A percentile compares a stretch with the other conserved stretches of the same genome.
Conservation (phyloP, 306 rosid species). For the Dalbergia cochinchinensis region DNA sequence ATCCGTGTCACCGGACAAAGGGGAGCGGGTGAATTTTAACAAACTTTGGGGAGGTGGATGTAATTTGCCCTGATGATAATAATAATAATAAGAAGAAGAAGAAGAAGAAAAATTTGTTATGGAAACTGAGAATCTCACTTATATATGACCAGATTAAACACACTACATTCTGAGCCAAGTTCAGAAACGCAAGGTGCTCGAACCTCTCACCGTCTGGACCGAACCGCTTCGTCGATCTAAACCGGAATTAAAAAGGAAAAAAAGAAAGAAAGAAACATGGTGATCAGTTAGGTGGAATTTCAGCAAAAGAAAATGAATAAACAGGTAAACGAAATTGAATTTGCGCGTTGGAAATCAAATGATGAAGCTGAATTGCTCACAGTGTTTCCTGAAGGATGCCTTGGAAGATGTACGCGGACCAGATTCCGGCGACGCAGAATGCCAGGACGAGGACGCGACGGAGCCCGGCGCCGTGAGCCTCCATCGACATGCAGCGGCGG, state of each 20-base stretch:
- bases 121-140: slow-evolving; percentile 62
- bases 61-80: too few relatives aligned
- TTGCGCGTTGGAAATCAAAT: not conserved
- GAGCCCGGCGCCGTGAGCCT: slow-evolving; percentile 81
- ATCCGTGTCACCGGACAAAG: too few relatives aligned
- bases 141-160: slow-evolving; percentile 94
- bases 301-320: not conserved
- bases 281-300: not conserved
- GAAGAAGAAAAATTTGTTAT: not conserved
- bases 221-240: slow-evolving; percentile 93
- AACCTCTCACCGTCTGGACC: slow-evolving; percentile 80
- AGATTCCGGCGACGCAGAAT: slow-evolving; percentile 90
- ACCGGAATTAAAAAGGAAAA: slow-evolving; percentile 7
- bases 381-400: slow-evolving; percentile 96
- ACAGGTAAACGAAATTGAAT: not conserved
- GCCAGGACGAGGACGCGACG: slow-evolving; percentile 77
- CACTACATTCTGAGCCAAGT: slow-evolving; percentile 91
- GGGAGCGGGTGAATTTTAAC: too few relatives aligned
- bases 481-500: slow-evolving; percentile 69
- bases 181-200: slow-evolving; percentile 89
- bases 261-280: not conserved
- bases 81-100: not conserved
- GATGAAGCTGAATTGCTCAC: slow-evolving; percentile 49
- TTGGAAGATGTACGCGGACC: slow-evolving; percentile 96
- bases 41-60: too few relatives aligned